Base-by-base conservation (phyloP, 192 early-diverging fungal species). In the Rhizophagus prolifer region DNA sequence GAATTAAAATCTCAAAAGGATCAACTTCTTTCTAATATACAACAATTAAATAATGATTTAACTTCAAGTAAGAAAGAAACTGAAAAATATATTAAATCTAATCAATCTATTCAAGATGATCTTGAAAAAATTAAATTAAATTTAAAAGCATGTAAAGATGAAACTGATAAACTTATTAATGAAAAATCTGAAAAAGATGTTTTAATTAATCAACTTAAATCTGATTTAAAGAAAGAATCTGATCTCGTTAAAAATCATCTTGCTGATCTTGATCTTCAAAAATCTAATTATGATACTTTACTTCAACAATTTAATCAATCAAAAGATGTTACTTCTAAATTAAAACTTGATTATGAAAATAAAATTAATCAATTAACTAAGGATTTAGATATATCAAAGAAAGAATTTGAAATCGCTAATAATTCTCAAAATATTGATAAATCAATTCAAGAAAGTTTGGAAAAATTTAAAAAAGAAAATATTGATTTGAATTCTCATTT, bases 31-130 rank as follows among this genome's bases (percentile, higher is more conserved):
- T 36, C 65, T 23, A 67, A 19, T 14, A 67, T 67, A 23, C 65
- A 67, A 41, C 65, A 67, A 67, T 38, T 67, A 41, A 67, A 21
- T n/a, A 41, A 36, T 8, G 65, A 67, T n/a, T 36, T 67, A 19
- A 9, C 31, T 7, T 19, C 65, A 21, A 31, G 31, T 41, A 38
- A 38, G 25, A 67, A 44, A 25, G 19, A 31, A n/a, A 23, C 1
- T n/a, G 31, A 67, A 67, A 38, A 30, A 63, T 4, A 9, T 28
- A 8, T 21, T 9, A 25, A 60, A 23, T 60, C 23, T 60, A 19
- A n/a, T 60, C 59, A 60, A 60, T 60, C 59, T 25, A n/a, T 25
- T 21, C 19, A 60, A n/a, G 23, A 23, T 10, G 28, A 63, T 30
- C 26, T 62, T 10, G 60, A 62, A 28, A 62, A 62, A 7, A 28